These are phyloP conservation scores for Pichia insulana DNA, from an alignment of 805 yeast species.

Conservation along the genomic window DNA sequence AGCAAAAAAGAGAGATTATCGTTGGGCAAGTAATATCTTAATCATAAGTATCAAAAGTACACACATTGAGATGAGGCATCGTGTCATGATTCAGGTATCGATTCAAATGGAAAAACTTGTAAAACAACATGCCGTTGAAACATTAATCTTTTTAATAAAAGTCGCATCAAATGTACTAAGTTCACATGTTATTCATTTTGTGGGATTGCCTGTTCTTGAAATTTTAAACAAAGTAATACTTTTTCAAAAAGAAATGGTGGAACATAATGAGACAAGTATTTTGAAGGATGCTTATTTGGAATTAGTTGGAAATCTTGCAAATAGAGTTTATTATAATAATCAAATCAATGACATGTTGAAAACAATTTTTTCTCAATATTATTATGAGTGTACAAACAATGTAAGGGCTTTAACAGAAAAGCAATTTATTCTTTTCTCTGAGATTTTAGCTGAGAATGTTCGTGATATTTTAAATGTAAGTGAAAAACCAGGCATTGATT, in stretches of 20 bases:
- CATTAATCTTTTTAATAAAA: slow-evolving; percentile 18
- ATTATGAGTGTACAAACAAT: slow-evolving; percentile 21
- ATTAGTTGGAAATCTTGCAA: slow-evolving; percentile 61
- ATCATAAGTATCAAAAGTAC: slow-evolving; percentile 66
- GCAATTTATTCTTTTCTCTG: slow-evolving; percentile 15
- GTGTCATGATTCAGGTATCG: slow-evolving; percentile 15
- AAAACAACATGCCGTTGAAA: slow-evolving; percentile 6
- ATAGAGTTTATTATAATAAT: slow-evolving; percentile 76
- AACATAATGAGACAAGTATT: slow-evolving; percentile 26
- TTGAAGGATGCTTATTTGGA: slow-evolving; percentile 34
- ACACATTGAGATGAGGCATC: slow-evolving; percentile 33
- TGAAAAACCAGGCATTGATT: slow-evolving; percentile 23
- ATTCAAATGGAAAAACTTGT: slow-evolving; percentile 44
- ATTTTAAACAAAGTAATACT: slow-evolving; percentile 50
- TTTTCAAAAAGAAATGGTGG: slow-evolving; percentile 32
- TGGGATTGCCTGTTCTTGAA: slow-evolving; percentile 82
- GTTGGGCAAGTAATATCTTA: slow-evolving; percentile 51
- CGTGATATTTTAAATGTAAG: slow-evolving; percentile 20
- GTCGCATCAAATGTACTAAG: slow-evolving; percentile 45
- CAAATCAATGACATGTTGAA: slow-evolving; percentile 77
- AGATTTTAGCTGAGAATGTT: slow-evolving; percentile 19
- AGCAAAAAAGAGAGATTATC: slow-evolving; percentile 17
- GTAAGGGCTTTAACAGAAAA: slow-evolving; percentile 6
- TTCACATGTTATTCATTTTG: slow-evolving; percentile 65
- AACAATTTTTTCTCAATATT: slow-evolving; percentile 47